phyloP scores from a whole-genome alignment of 2,329 filamentous ascomycete species.

The Fusarium tanahbumbuense region DNA sequence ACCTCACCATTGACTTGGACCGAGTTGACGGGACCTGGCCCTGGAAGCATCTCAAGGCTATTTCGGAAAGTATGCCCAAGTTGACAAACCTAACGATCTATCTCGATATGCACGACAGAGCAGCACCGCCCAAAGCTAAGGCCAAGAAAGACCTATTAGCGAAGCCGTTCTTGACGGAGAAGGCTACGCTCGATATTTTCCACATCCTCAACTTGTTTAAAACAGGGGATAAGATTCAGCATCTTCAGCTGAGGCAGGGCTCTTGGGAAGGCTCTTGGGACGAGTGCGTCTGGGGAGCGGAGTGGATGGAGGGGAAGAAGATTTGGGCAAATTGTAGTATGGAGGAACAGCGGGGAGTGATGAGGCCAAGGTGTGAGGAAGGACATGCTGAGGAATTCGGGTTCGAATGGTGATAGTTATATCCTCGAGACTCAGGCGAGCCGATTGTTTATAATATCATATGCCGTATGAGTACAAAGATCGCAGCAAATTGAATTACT shows the following conservation, averaged over 20 bases:
- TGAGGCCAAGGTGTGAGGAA: background rate
- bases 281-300: accelerated
- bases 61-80: conserved; percentile 3
- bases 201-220: background rate
- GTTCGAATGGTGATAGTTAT: accelerated
- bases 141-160: accelerated
- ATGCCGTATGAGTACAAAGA: too few relatives aligned
- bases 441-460: background rate
- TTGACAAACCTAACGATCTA: conserved; percentile 1
- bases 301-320: background rate
- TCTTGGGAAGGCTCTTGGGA: background rate
- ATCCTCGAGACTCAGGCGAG: background rate
- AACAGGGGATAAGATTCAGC: background rate
- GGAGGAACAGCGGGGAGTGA: accelerated
- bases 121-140: accelerated
- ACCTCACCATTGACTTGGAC: conserved; percentile 12
- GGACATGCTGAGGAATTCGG: background rate
- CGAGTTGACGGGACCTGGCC: background rate
- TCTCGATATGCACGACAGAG: background rate
- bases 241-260: background rate
- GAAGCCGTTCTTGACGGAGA: background rate
- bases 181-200: background rate
- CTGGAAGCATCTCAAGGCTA: background rate
- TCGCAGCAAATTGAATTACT: too few relatives aligned
- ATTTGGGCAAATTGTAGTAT: background rate